Base-by-base conservation (phyloP, 2,329 filamentous ascomycete genomes). In the Neopestalotiopsis sp. region DNA sequence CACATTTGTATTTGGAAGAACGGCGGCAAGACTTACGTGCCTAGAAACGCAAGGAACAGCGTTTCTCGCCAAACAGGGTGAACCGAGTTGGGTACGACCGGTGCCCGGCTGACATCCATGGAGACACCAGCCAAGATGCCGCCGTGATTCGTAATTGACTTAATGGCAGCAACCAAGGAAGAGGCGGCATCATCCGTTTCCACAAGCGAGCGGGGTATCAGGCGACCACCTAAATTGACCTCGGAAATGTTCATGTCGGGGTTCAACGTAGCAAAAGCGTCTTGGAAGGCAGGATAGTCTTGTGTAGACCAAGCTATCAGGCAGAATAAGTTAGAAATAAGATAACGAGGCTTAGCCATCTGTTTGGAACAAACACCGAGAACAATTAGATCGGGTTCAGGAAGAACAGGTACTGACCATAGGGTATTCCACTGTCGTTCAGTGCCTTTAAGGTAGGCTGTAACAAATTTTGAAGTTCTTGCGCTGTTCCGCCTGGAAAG, bases 21-120 rank as follows among this genome's bases (percentile, higher is more conserved):
- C 24, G 24, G 24, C 24, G 24, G 24, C 24, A 24, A 24, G 24
- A 24, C 68, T n/a, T 69, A 69, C 69, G 65, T 71, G 1, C 66
- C 71, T 61, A 77, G 74, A 63, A 80, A 73, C 13, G 76, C 66
- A 14, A 30, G 24, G 9, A 59, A 34, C 57, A 34, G 13, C 24
- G 77, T 68, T 32, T 73, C 72, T 38, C 79, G 77, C 79, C 80
- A 81, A 3, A 70, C 71, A 0, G 79, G 80, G 34, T 75, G 70
- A 6, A 77, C 79, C 2, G 79, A 74, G 70, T 80, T 81, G 13
- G 69, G 40, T 12, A 59, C 65, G 45, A 66, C 68, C 34, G 75
- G 61, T 70, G 71, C 14, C 61, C 67, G 64, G 67, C 71, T 69
- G 70, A 79, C 76, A 66, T 74, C 72, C 42, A 77, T 75, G 38